phyloP scores from a whole-genome alignment of 257 asterid species.

The Orobanche coerulescens region DNA sequence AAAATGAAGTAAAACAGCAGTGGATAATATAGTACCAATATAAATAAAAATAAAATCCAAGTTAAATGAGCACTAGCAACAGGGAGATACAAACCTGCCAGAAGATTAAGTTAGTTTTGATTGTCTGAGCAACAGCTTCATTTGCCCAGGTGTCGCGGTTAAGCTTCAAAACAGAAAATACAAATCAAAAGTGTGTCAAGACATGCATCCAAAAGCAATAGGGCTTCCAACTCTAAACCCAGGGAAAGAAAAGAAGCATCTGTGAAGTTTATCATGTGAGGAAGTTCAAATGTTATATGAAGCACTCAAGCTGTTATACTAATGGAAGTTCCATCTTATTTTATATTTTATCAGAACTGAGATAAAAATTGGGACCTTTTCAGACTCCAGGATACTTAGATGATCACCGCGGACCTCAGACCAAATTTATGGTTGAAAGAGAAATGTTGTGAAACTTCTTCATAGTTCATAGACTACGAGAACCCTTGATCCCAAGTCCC shows the following conservation, averaged over 20 bases:
- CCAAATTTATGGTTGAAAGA: background rate
- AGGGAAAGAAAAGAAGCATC: background rate
- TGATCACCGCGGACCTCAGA: background rate
- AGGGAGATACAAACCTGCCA: constrained; percentile 73
- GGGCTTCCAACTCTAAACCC: constrained; percentile 10
- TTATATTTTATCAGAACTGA: background rate
- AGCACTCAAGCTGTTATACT: constrained; percentile 2
- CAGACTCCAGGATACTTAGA: background rate
- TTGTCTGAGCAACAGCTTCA: constrained; percentile 96
- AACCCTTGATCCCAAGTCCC: background rate
- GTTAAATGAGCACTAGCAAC: constrained; percentile 8
- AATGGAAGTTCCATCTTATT: background rate
- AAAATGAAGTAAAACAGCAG: background rate
- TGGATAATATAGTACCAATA: background rate
- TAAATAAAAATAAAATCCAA: background rate
- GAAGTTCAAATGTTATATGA: background rate
- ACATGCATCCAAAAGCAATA: background rate
- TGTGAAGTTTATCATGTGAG: background rate
- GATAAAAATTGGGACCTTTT: background rate
- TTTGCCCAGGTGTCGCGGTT: constrained; percentile 98
- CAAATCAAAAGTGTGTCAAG: constrained; percentile 20
- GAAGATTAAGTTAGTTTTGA: constrained; percentile 80
- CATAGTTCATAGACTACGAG: background rate
- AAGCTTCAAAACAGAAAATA: constrained; percentile 50
- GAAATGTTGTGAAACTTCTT: background rate